Percentiles rank a stretch among this genome's conserved stretches.
These are phyloP conservation scores for Zymoseptoria brevis DNA, from an alignment of 2,329 filamentous ascomycete genomes.

Conservation along the genomic window DNA sequence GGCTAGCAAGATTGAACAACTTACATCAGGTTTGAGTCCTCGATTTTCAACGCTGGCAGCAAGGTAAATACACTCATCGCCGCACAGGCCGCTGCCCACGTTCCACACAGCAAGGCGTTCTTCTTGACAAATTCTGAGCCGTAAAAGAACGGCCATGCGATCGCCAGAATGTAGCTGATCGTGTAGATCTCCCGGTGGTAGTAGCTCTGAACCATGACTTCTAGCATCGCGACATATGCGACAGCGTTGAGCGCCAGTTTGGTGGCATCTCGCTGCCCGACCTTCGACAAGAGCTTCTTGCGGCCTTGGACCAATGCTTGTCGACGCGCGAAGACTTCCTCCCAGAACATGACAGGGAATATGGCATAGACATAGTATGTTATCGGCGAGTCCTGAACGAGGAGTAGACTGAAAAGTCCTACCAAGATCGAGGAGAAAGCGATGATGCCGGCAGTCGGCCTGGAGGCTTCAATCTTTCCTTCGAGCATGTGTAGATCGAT, in stretches of 20 bases:
- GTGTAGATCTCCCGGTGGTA: conserved; percentile 86
- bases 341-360: conserved; percentile 94
- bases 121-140: conserved; percentile 63
- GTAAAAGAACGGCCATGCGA: conserved; percentile 69
- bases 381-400: conserved; percentile 67
- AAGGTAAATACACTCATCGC: conserved; percentile 88
- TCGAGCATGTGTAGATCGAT: conserved; percentile 81
- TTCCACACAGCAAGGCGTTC: conserved; percentile 55
- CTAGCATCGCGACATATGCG: conserved; percentile 65
- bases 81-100: conserved; percentile 70
- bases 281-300: conserved; percentile 60
- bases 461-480: conserved; percentile 55
- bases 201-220: conserved; percentile 79
- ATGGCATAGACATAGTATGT: conserved; percentile 88
- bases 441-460: conserved; percentile 51
- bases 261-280: conserved; percentile 49
- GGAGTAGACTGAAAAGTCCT: conserved; percentile 67
- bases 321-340: conserved; percentile 78
- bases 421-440: conserved; percentile 71
- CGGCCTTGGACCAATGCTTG: conserved; percentile 60
- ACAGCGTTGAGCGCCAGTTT: conserved; percentile 57
- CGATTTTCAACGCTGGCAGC: conserved; percentile 76
- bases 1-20: conserved; percentile 22
- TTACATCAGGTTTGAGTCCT: conserved; percentile 68
- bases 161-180: conserved; percentile 64